A percentile compares a stretch with the other conserved stretches of the same genome.
Evolutionary conservation across 176 grass and related monocot genomes (phyloP).

Genomic region (Leersia perrieri): DNA sequence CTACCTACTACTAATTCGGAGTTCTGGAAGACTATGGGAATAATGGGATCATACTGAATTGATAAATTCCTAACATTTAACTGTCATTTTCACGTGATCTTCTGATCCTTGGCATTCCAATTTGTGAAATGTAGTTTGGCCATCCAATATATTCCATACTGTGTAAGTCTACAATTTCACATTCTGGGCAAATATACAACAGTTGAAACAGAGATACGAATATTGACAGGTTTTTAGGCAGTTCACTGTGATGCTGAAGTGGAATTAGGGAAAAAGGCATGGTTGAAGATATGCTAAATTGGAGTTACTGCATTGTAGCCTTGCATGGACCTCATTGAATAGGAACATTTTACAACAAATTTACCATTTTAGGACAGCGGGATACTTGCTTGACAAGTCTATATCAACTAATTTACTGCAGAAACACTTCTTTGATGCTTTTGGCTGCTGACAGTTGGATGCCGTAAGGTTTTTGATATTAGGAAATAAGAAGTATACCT

Average conservation of each 20-base stretch:
- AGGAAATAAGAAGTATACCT: background rate
- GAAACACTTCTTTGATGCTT: background rate
- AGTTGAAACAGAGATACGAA: background rate
- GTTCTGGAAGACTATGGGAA: background rate
- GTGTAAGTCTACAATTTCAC: background rate
- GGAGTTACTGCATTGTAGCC: background rate
- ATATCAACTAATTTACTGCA: background rate
- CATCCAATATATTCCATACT: background rate
- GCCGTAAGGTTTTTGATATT: background rate
- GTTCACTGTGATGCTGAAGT: background rate
- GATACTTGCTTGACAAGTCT: background rate
- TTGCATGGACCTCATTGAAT: background rate
- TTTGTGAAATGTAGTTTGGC: background rate
- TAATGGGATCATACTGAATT: background rate
- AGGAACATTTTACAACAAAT: background rate
- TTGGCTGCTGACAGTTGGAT: conserved; percentile 9
- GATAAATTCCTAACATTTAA: background rate
- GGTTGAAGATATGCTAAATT: background rate
- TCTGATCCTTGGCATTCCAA: background rate
- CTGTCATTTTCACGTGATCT: background rate
- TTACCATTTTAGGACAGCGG: background rate
- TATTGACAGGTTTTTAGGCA: background rate
- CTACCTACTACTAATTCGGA: conserved; percentile 15
- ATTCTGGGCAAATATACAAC: background rate
- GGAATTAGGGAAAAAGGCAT: background rate